Evolutionary conservation across 1,284 basidiomycete species (phyloP).

Genomic region (Singerocomus inundabilis): DNA sequence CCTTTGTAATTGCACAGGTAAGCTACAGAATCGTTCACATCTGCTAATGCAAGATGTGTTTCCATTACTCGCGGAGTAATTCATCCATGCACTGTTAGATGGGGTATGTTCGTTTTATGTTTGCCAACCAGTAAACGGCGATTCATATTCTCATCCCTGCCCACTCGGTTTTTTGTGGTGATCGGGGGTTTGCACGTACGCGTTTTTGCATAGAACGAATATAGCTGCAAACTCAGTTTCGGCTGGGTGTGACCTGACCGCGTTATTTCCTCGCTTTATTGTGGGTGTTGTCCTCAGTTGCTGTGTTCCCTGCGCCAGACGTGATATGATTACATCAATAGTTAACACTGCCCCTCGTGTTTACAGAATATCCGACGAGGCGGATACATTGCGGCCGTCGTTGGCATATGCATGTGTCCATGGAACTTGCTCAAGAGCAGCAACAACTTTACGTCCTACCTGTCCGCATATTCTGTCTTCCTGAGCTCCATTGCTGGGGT

Average conservation of each 20-base stretch:
- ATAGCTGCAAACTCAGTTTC: conserved; percentile 85
- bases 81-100: conserved; percentile 18
- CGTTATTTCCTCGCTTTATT: conserved; percentile 77
- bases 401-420: conserved; percentile 74
- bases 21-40: conserved; percentile 14
- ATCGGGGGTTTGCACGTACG: conserved; percentile 2
- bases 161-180: conserved; percentile 4
- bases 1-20: conserved; percentile 74
- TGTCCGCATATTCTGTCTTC: conserved; percentile 83
- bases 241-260: conserved; percentile 83
- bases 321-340: background rate
- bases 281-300: conserved; percentile 35
- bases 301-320: background rate
- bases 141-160: conserved; percentile 13
- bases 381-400: conserved; percentile 73
- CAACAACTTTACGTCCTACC: conserved; percentile 79
- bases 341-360: background rate
- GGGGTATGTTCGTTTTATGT: conserved; percentile 22
- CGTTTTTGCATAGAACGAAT: conserved; percentile 52
- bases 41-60: conserved; percentile 18
- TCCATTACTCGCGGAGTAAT: conserved; percentile 6
- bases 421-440: conserved; percentile 80
- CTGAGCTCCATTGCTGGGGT: conserved; percentile 80
- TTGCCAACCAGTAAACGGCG: conserved; percentile 19
- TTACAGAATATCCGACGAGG: conserved; percentile 78